These are phyloP conservation scores for Saccharomyces eubayanus DNA, from an alignment of 805 yeast genomes.

Conservation along the genomic window DNA sequence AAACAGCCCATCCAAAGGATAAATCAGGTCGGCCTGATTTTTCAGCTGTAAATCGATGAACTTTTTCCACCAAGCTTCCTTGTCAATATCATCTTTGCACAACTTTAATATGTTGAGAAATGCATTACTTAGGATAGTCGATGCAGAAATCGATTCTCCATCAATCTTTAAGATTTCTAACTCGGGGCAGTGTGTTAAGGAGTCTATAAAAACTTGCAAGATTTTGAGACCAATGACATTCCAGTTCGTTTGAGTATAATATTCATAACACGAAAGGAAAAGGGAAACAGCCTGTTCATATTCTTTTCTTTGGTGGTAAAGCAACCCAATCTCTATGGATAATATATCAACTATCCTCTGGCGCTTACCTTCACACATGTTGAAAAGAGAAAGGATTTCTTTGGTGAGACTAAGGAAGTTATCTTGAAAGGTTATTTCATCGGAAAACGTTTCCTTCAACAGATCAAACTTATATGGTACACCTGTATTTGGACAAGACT, in stretches of 20 bases:
- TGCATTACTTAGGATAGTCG: conserved; percentile 25
- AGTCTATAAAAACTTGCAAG: conserved; percentile 57
- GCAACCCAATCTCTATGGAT: conserved; percentile 68
- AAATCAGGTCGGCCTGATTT: conserved; percentile 13
- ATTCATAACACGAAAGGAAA: conserved; percentile 59
- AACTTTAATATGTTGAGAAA: conserved; percentile 24
- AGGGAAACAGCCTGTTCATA: conserved; percentile 55
- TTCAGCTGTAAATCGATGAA: conserved; percentile 16
- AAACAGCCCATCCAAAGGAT: conserved; percentile 21
- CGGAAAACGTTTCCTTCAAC: conserved; percentile 10
- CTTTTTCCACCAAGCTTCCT: conserved; percentile 20
- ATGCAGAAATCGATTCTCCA: conserved; percentile 19
- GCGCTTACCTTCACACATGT: conserved; percentile 28
- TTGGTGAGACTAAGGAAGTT: conserved; percentile 49
- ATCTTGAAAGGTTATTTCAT: conserved; percentile 20
- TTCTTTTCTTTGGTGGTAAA: conserved; percentile 50
- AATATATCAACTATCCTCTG: conserved; percentile 63
- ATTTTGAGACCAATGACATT: conserved; percentile 56
- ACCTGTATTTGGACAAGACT: conserved; percentile 3
- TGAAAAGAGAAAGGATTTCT: conserved; percentile 15
- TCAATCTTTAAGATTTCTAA: conserved; percentile 17
- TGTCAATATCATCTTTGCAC: conserved; percentile 11
- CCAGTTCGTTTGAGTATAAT: conserved; percentile 70
- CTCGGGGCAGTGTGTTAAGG: conserved; percentile 38
- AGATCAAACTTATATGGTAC: conserved; percentile 8